A percentile compares a stretch with the other conserved stretches of the same genome.
Evolutionary conservation across 2,329 filamentous ascomycete species (phyloP).

Genomic region (Fusarium scirpi): DNA sequence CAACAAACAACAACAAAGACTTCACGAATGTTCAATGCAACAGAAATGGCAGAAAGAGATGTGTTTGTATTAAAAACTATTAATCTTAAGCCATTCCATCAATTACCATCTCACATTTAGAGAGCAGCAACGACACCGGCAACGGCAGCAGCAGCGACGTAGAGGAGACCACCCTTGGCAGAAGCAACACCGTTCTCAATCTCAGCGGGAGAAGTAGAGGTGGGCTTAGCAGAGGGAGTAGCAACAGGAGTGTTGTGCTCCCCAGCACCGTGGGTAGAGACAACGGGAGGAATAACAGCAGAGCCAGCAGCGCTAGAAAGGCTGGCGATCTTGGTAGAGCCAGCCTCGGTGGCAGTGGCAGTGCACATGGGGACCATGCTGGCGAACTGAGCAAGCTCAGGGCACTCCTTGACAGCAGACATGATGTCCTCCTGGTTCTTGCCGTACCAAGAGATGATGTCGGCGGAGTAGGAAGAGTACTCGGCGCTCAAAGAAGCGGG

Average conservation of each 20-base stretch:
- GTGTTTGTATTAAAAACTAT: conserved; percentile 30
- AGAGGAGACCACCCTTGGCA: conserved; percentile 46
- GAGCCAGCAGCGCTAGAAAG: background rate
- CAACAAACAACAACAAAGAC: background rate
- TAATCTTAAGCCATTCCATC: conserved; percentile 9
- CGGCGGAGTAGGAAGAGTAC: conserved; percentile 50
- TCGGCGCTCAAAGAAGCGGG: conserved; percentile 49
- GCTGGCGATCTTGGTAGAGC: no score
- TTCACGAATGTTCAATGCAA: background rate
- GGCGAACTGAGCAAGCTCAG: conserved; percentile 37
- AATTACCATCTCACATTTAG: conserved; percentile 34
- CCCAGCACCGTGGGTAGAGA: conserved; percentile 12
- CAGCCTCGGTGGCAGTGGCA: conserved; percentile 4
- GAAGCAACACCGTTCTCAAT: conserved; percentile 39
- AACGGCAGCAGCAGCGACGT: conserved; percentile 49
- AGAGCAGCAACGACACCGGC: conserved; percentile 49
- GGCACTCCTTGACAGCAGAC: conserved; percentile 46
- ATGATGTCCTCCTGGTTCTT: conserved; percentile 46
- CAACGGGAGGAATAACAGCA: background rate
- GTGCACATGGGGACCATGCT: conserved; percentile 43
- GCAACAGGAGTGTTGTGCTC: conserved; percentile 14
- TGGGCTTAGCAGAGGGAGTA: conserved; percentile 9
- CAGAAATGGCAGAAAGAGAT: conserved; percentile 1
- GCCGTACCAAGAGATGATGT: conserved; percentile 49
- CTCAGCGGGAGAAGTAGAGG: conserved; percentile 6